phyloP scores from a whole-genome alignment of 352 stramenopile genomes.

The Globisporangium takayamanum region DNA sequence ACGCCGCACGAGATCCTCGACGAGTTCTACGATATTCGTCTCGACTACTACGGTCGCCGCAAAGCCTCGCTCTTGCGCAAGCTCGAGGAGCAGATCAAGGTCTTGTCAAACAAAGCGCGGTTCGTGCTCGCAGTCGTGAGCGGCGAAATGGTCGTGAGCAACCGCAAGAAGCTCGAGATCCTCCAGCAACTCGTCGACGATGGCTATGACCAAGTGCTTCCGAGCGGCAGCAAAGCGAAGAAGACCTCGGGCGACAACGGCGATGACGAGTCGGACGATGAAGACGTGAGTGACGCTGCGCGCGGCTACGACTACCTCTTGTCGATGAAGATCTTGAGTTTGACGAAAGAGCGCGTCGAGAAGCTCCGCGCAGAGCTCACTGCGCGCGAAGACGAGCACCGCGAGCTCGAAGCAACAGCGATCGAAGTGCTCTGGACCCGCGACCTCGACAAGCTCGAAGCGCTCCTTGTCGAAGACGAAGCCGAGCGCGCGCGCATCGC shows the following conservation, averaged over 20 bases:
- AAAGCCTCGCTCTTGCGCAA: slow-evolving; percentile 86
- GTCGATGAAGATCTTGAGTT: slow-evolving; percentile 91
- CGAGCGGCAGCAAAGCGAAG: slow-evolving; percentile 42
- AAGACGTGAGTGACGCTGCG: slow-evolving; percentile 20
- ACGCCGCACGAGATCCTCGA: slow-evolving; percentile 90
- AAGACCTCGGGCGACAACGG: slow-evolving; percentile 24
- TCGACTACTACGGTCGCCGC: slow-evolving; percentile 91
- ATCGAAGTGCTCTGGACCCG: slow-evolving; percentile 90
- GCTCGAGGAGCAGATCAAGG: slow-evolving; percentile 86
- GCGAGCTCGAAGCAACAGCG: slow-evolving; percentile 67
- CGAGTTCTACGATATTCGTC: slow-evolving; percentile 90
- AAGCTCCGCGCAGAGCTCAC: slow-evolving; percentile 85
- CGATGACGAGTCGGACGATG: slow-evolving; percentile 39
- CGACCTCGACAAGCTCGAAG: slow-evolving; percentile 90
- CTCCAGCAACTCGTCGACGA: slow-evolving; percentile 81
- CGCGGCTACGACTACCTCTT: slow-evolving; percentile 94
- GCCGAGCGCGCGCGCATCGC: slow-evolving; percentile 43
- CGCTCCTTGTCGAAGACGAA: slow-evolving; percentile 62
- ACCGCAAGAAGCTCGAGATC: slow-evolving; percentile 92
- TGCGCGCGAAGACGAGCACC: slow-evolving; percentile 82
- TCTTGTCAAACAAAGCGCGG: slow-evolving; percentile 92
- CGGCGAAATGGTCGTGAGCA: slow-evolving; percentile 90
- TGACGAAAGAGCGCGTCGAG: slow-evolving; percentile 93
- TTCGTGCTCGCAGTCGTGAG: slow-evolving; percentile 95
- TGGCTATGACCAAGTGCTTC: slow-evolving; percentile 82